A percentile compares a stretch with the other conserved stretches of the same genome.
Conservation (phyloP, 2,329 filamentous ascomycete genomes). For the Elsinoe perseae region DNA sequence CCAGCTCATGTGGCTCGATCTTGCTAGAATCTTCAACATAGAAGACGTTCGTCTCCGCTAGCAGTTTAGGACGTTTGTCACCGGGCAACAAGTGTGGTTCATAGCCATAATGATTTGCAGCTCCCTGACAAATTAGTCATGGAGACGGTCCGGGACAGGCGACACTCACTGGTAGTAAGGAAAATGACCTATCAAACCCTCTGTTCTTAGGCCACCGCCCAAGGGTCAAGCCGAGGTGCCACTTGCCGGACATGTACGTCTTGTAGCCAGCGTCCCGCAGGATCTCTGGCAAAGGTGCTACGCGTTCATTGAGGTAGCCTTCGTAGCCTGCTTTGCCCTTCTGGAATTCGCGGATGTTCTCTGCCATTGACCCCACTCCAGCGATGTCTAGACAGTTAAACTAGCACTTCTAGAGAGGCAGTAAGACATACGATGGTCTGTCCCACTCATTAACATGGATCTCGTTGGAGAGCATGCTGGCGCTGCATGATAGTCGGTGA, state of each 20-base stretch:
- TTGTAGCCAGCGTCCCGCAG: constrained; percentile 31
- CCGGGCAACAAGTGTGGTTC: constrained; percentile 27
- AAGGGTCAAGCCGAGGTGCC: constrained; percentile 31
- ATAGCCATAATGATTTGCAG: constrained; percentile 32
- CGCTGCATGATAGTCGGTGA: constrained; percentile 28
- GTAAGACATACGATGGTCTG: constrained; percentile 22
- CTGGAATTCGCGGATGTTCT: constrained; percentile 23
- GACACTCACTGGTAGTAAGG: constrained; percentile 25
- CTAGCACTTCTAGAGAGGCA: background rate
- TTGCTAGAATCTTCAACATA: constrained; percentile 23
- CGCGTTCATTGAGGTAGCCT: constrained; percentile 30
- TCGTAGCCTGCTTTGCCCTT: constrained; percentile 30
- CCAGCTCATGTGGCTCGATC: constrained; percentile 19
- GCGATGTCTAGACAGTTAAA: constrained; percentile 23
- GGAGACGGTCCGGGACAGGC: background rate
- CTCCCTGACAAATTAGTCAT: background rate
- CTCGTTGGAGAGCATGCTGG: constrained; percentile 30
- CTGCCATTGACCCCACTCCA: constrained; percentile 29
- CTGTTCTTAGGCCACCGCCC: constrained; percentile 25
- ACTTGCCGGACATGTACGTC: constrained; percentile 33
- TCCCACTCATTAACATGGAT: constrained; percentile 32
- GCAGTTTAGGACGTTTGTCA: constrained; percentile 19
- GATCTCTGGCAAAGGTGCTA: constrained; percentile 32
- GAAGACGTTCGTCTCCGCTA: constrained; percentile 21
- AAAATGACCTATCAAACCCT: constrained; percentile 28